Base-by-base conservation (phyloP, 305 asterid genomes). In the Euphrasia arctica region DNA sequence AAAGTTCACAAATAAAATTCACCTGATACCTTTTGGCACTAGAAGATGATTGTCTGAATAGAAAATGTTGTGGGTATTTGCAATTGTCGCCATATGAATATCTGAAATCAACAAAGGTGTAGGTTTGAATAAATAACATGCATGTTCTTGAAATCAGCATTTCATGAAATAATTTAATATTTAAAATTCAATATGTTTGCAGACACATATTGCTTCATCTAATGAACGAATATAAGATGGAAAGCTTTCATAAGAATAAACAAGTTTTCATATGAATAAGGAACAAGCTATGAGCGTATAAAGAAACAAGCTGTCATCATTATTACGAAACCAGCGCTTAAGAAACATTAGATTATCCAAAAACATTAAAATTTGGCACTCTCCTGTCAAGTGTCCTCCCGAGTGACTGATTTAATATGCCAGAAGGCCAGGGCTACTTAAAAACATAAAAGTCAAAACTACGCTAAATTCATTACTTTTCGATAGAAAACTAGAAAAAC, bases 71-170 rank as follows among this genome's bases (percentile, higher is more conserved):
- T 64, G 76, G 64, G 76, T 69, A 71, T 79, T 74, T 57, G 78
- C 63, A 60, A 73, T 66, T 34, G 78, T 45, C 34, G 73, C 78
- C 83, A 78, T 73, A 78, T 73, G 62, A 51, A 18, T 74, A 71
- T 32, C 80, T 69, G 78, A 7, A 56, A 68, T 55, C 59, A 67
- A 67, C 64, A 43, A 18, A 58, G 60, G 43, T 43, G 65, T 4
- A 71, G 22, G 48, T 55, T 2, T 29, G 62, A 54, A 28, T 57
- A 32, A 50, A 34, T 61, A 14, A 36, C 49, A 54, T 9, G 31
- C 36, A 63, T 45, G 41, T 54, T 64, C 13, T 36, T 14, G 41
- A 49, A 3, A 55, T 58, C 68, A 48, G 39, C 48, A 49, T 12
- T n/a, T 28, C 15, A 63, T 18, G 25, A 49, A 49, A 63, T 48